A percentile compares a stretch with the other conserved stretches of the same genome.
These are phyloP conservation scores for Lachnellula occidentalis DNA, from an alignment of 2,329 filamentous ascomycete species.

Conservation along the genomic window DNA sequence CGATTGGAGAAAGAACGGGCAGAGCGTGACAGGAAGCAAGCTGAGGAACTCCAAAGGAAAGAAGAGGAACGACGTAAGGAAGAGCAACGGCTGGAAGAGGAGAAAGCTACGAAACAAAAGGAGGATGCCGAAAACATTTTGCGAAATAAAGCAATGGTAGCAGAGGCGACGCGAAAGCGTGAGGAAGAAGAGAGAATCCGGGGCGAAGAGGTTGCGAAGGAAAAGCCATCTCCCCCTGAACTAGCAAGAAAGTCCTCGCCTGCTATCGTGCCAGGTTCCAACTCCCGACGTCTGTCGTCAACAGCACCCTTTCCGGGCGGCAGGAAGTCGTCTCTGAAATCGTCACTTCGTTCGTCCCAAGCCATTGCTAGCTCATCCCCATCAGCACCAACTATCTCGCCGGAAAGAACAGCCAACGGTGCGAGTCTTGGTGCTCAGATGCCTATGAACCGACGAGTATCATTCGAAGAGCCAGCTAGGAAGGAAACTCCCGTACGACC, in stretches of 20 bases:
- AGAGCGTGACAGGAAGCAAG: slow-evolving; percentile 9
- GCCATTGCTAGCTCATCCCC: slow-evolving; percentile 20
- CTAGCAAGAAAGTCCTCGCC: slow-evolving; percentile 5
- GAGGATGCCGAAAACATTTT: slow-evolving; percentile 6
- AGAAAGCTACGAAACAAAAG: slow-evolving; percentile 2
- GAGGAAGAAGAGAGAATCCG: slow-evolving; percentile 15
- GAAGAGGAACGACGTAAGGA: slow-evolving; percentile 5
- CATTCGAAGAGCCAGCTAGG: slow-evolving; percentile 14
- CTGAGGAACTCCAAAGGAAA: slow-evolving; percentile 5
- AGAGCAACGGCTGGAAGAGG: slow-evolving; percentile 5
- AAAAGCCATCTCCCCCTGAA: slow-evolving; percentile 7
- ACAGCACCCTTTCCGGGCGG: slow-evolving; percentile 24
- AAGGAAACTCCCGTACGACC: slow-evolving; percentile 3
- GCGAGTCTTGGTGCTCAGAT: slow-evolving; percentile 21
- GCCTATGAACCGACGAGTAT: slow-evolving; percentile 18
- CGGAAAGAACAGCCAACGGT: slow-evolving; percentile 9
- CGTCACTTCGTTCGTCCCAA: slow-evolving; percentile 15
- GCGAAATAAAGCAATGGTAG: slow-evolving; percentile 13
- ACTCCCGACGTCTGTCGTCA: slow-evolving; percentile 8
- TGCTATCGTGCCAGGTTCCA: background rate
- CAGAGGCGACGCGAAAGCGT: slow-evolving; percentile 9
- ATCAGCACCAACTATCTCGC: slow-evolving; percentile 2
- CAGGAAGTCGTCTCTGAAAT: slow-evolving; percentile 23
- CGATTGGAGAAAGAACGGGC: slow-evolving; percentile 14
- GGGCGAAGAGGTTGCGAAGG: slow-evolving; percentile 7